Percentiles rank a stretch among this genome's conserved stretches.
Evolutionary conservation across 1,139 yeast genomes (phyloP).

Genomic region (Nadsonia commutata): DNA sequence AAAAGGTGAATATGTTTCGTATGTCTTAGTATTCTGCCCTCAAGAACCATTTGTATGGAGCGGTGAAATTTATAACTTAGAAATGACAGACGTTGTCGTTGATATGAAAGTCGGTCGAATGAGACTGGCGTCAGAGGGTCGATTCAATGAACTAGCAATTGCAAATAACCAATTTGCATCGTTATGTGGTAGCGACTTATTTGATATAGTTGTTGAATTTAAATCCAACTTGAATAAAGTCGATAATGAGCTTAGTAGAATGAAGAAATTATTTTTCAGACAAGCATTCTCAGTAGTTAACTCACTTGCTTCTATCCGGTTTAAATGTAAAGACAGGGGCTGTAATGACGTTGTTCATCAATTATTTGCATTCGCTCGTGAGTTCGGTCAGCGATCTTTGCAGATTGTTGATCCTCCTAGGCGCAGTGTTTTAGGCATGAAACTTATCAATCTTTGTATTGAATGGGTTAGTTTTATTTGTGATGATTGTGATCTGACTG

Average conservation of each 20-base stretch:
- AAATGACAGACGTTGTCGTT: constrained; percentile 26
- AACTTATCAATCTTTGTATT: constrained; percentile 59
- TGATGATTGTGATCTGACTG: constrained; percentile 91
- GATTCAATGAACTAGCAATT: constrained; percentile 32
- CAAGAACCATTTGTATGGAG: constrained; percentile 86
- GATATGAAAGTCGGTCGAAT: constrained; percentile 54
- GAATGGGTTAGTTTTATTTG: constrained; percentile 90
- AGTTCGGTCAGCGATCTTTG: constrained; percentile 63
- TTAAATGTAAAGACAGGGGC: constrained; percentile 28
- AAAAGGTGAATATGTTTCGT: constrained; percentile 34
- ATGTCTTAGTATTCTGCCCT: constrained; percentile 63
- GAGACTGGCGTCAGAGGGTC: constrained; percentile 54
- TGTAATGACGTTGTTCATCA: constrained; percentile 69
- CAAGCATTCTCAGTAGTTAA: constrained; percentile 50
- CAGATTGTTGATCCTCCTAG: constrained; percentile 49
- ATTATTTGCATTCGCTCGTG: constrained; percentile 68
- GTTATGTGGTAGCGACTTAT: constrained; percentile 39
- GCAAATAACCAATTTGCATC: constrained; percentile 31
- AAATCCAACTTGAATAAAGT: constrained; percentile 63
- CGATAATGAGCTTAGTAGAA: constrained; percentile 56
- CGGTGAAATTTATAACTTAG: constrained; percentile 54
- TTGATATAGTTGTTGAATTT: constrained; percentile 39
- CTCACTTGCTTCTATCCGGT: constrained; percentile 7
- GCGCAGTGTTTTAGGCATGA: constrained; percentile 56
- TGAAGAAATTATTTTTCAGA: constrained; percentile 53